Evolutionary conservation across 495 filamentous ascomycete genomes (phyloP).

Genomic region (Penicillium paxilli): DNA sequence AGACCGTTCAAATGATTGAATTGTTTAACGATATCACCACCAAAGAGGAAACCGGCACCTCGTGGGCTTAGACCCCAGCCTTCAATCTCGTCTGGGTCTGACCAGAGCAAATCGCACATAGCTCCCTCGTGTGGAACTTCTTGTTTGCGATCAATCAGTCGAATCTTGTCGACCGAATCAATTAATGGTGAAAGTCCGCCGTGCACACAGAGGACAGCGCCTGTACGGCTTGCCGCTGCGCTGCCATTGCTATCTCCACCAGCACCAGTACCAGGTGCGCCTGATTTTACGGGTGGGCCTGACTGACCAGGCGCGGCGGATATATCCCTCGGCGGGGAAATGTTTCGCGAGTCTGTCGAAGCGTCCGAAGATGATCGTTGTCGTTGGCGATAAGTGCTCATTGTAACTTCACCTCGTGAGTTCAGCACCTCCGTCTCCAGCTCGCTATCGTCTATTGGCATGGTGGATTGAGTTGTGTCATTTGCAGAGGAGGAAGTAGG

Average conservation of each 20-base stretch:
- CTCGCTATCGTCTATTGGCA: conserved; percentile 60
- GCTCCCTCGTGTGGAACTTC: conserved; percentile 98
- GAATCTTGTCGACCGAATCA: conserved; percentile 94
- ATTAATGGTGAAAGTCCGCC: conserved; percentile 89
- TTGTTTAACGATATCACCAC: conserved; percentile 90
- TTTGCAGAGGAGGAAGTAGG: conserved; percentile 44
- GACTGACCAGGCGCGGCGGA: conserved; percentile 40
- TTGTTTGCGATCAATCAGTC: conserved; percentile 92
- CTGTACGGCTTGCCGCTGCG: conserved; percentile 55
- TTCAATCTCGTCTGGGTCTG: conserved; percentile 96
- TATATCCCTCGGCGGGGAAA: conserved; percentile 48
- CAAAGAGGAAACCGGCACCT: conserved; percentile 94
- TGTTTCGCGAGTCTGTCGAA: conserved; percentile 37
- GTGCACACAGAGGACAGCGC: conserved; percentile 93
- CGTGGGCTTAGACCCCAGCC: conserved; percentile 95
- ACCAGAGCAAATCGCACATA: conserved; percentile 99
- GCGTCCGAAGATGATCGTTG: conserved; percentile 32
- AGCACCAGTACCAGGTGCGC: conserved; percentile 78
- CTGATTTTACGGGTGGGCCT: conserved; percentile 48
- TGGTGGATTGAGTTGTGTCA: conserved; percentile 45
- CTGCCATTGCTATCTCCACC: conserved; percentile 65
- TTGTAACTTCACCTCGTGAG: conserved; percentile 73
- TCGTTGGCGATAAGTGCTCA: conserved; percentile 60
- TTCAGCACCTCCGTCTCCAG: conserved; percentile 92
- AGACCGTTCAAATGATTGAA: conserved; percentile 96